phyloP scores from a whole-genome alignment of 306 rosid species.

The Adenanthera pavonina region DNA sequence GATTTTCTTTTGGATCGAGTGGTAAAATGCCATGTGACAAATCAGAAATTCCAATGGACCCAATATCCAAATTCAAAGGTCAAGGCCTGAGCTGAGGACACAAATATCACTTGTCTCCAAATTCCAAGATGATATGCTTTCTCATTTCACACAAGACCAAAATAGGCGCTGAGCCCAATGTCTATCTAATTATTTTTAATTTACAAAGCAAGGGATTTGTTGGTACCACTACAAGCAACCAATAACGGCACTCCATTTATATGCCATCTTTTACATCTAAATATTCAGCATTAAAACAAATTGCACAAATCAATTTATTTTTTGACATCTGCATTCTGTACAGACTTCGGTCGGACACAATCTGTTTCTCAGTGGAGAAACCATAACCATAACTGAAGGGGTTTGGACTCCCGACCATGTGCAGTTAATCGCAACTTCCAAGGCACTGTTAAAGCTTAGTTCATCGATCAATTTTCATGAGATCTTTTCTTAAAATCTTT shows the following conservation, averaged over 20 bases:
- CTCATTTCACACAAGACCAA: background rate
- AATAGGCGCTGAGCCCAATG: background rate
- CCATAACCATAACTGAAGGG: background rate
- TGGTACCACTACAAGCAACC: background rate
- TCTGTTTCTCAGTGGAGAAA: background rate
- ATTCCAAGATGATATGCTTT: background rate
- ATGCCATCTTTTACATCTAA: background rate
- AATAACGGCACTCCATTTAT: background rate
- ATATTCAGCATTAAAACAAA: background rate
- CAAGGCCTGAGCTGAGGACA: background rate
- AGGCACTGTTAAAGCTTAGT: constrained; percentile 16
- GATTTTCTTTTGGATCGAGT: background rate
- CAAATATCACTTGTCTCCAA: too few species aligned
- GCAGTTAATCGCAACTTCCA: background rate
- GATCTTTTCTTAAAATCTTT: constrained; percentile 57
- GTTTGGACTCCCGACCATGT: background rate
- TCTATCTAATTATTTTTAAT: background rate
- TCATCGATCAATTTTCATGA: constrained; percentile 41
- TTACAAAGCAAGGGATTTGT: background rate
- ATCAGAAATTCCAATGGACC: background rate
- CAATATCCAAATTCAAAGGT: background rate
- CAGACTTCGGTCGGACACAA: background rate
- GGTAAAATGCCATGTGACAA: background rate
- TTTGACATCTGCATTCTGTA: background rate
- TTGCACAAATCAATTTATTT: background rate